phyloP scores from a whole-genome alignment of 495 filamentous ascomycete genomes.

The Xylaria scruposa region DNA sequence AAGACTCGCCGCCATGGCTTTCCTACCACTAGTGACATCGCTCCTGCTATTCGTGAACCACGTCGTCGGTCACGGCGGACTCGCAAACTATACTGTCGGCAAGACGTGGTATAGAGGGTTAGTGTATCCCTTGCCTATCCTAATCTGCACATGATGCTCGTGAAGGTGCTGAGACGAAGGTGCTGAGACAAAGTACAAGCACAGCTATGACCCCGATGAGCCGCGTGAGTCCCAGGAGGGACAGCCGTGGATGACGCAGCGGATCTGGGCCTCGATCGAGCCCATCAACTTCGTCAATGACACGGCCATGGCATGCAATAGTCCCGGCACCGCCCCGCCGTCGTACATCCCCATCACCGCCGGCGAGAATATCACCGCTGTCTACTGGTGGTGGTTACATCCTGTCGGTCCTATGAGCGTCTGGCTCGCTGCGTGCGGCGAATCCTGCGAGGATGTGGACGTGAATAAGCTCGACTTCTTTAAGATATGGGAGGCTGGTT shows the following conservation, averaged over 20 bases:
- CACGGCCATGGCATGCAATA: constrained; percentile 51
- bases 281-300: constrained; percentile 50
- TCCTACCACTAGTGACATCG: constrained; percentile 32
- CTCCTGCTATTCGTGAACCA: constrained; percentile 34
- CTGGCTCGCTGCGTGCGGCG: constrained; percentile 55
- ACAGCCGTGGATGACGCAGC: constrained; percentile 53
- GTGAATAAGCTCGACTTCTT: constrained; percentile 53
- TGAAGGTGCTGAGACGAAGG: too few relatives aligned
- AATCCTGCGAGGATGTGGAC: constrained; percentile 48
- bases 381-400: constrained; percentile 61
- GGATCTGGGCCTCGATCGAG: constrained; percentile 52
- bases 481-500: constrained; percentile 60
- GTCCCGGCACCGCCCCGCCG: constrained; percentile 48
- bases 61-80: constrained; percentile 51
- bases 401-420: constrained; percentile 59
- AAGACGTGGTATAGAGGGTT: constrained; percentile 58
- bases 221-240: constrained; percentile 44
- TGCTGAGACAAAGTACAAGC: neutral
- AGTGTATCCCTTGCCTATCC: constrained; percentile 20
- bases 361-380: constrained; percentile 52
- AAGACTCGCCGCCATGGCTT: constrained; percentile 10
- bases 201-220: constrained; percentile 50
- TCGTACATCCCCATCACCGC: constrained; percentile 51
- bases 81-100: constrained; percentile 57
- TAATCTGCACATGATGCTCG: too few relatives aligned